Conservation (phyloP, 1,284 basidiomycete species). For the Coniophora puteana region DNA sequence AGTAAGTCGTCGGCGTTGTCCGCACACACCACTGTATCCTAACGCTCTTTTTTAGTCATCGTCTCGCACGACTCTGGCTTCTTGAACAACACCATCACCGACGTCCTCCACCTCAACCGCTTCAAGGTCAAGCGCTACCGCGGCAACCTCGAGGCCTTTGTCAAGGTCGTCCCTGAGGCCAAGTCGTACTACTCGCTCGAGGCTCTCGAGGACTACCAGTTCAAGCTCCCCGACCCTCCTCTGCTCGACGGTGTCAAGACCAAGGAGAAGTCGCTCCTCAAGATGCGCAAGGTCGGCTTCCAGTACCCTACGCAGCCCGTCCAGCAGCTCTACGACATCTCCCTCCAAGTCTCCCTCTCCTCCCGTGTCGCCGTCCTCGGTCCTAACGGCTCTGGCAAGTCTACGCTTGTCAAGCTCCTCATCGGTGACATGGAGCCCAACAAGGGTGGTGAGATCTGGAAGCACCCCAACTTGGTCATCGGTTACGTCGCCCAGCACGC, state of each 20-base stretch:
- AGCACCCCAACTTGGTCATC: slow-evolving; percentile 98
- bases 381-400: slow-evolving; percentile 98
- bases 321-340: slow-evolving; percentile 93
- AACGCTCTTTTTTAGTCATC: slow-evolving; percentile 56
- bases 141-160: slow-evolving; percentile 97
- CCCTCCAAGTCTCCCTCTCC: slow-evolving; percentile 93
- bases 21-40: slow-evolving; percentile 15
- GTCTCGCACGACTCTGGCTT: slow-evolving; percentile 99
- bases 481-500: slow-evolving; percentile 99
- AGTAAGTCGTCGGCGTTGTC: slow-evolving; percentile 47
- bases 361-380: slow-evolving; percentile 97
- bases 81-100: slow-evolving; percentile 98
- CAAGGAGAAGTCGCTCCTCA: slow-evolving; percentile 95
- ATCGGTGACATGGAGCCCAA: slow-evolving; percentile 97
- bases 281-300: slow-evolving; percentile 98
- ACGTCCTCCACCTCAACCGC: slow-evolving; percentile 98
- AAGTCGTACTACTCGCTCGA: slow-evolving; percentile 97
- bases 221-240: slow-evolving; percentile 94
- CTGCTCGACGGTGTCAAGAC: slow-evolving; percentile 99
- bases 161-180: slow-evolving; percentile 93
- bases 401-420: slow-evolving; percentile 97
- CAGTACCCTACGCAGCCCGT: slow-evolving; percentile 86
- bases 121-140: slow-evolving; percentile 98
- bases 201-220: slow-evolving; percentile 93
- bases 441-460: slow-evolving; percentile 96